Evolutionary conservation across 768 basidiomycete genomes (phyloP).

Genomic region (Stropharia rugosoannulata): DNA sequence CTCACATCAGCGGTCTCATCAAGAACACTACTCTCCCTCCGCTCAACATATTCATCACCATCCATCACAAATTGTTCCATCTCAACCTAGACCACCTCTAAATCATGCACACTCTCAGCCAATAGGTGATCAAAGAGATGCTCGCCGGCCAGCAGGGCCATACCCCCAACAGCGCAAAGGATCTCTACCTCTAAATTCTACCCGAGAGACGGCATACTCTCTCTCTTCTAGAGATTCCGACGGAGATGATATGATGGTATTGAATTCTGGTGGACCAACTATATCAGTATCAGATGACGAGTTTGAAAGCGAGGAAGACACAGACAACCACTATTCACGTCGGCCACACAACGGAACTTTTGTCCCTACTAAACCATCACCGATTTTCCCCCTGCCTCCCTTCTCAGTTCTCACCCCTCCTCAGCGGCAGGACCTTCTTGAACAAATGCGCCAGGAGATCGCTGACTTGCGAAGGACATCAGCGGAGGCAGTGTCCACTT

Average conservation of each 20-base stretch:
- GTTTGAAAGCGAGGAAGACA: slow-evolving; percentile 71
- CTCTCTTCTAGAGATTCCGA: slow-evolving; percentile 35
- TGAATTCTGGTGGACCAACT: slow-evolving; percentile 32
- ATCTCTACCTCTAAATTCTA: not conserved
- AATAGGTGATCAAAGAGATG: not conserved
- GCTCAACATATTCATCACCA: slow-evolving; percentile 1
- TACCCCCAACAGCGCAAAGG: not conserved
- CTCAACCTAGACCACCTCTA: not conserved
- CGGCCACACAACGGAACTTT: slow-evolving; percentile 35
- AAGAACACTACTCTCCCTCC: slow-evolving; percentile 1
- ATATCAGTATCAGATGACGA: slow-evolving; percentile 46
- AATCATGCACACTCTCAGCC: slow-evolving; percentile 5
- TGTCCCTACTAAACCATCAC: slow-evolving; percentile 23
- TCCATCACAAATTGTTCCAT: slow-evolving; percentile 3
- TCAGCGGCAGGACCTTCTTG: slow-evolving; percentile 42
- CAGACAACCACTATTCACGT: slow-evolving; percentile 44
- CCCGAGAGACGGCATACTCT: slow-evolving; percentile 14
- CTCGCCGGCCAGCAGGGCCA: not conserved
- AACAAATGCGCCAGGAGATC: slow-evolving; percentile 68
- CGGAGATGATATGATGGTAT: slow-evolving; percentile 34
- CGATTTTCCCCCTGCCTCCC: slow-evolving; percentile 42
- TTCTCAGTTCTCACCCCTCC: slow-evolving; percentile 36
- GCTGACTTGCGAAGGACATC: slow-evolving; percentile 62
- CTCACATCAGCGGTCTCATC: slow-evolving; percentile 8
- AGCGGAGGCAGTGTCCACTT: slow-evolving; percentile 64